Percentiles rank a stretch among this genome's conserved stretches.
phyloP scores from a whole-genome alignment of 2,329 filamentous ascomycete species.

The Metarhizium sp. region DNA sequence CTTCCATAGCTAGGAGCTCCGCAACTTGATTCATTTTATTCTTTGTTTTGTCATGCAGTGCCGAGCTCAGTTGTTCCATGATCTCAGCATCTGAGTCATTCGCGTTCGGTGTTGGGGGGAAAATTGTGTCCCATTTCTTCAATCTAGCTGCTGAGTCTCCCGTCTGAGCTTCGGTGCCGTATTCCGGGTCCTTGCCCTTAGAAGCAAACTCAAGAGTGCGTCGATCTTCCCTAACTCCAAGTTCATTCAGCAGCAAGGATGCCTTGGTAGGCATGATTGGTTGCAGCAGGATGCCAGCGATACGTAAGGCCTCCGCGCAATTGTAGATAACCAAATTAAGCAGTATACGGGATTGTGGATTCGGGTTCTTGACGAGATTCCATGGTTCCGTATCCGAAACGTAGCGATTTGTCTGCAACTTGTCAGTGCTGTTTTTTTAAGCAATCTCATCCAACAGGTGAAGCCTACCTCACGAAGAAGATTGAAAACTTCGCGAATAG shows the following conservation, averaged over 20 bases:
- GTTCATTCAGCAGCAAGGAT: conserved; percentile 59
- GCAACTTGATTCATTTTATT: conserved; percentile 19
- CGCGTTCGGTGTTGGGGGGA: conserved; percentile 34
- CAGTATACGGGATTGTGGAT: conserved; percentile 24
- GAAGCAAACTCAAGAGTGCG: conserved; percentile 54
- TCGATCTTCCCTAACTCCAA: conserved; percentile 58
- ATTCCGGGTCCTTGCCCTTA: conserved; percentile 56
- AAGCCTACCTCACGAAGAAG: conserved; percentile 46
- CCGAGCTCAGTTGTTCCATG: conserved; percentile 8
- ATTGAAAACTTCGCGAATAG: conserved; percentile 55
- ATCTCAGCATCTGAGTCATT: conserved; percentile 16
- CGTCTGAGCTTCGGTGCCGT: conserved; percentile 42
- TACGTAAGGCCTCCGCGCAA: conserved; percentile 65
- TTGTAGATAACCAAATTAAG: conserved; percentile 59
- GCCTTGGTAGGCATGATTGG: conserved; percentile 84
- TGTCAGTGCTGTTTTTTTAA: conserved; percentile 9
- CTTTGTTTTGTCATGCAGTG: conserved; percentile 12
- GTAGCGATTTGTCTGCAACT: conserved; percentile 28
- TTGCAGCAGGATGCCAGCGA: conserved; percentile 76
- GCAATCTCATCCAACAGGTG: too few relatives aligned
- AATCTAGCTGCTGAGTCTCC: conserved; percentile 18
- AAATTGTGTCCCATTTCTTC: conserved; percentile 34
- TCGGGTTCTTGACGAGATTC: conserved; percentile 37
- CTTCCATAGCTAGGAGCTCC: conserved; percentile 19
- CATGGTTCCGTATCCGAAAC: conserved; percentile 61